These are phyloP conservation scores for Papilionanthe hybrid DNA, from an alignment of 116 monocot genomes.

Conservation along the genomic window DNA sequence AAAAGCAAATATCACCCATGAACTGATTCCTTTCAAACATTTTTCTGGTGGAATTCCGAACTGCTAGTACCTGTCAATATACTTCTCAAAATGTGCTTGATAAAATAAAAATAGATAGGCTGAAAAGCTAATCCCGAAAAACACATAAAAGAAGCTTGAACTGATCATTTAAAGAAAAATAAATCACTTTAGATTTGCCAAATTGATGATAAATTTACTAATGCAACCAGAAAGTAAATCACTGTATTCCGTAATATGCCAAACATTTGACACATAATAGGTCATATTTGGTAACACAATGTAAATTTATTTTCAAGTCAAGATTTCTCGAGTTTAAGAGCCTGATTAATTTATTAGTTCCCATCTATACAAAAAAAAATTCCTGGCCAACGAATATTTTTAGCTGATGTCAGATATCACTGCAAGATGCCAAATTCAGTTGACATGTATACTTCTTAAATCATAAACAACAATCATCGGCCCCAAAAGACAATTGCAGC, in stretches of 20 bases:
- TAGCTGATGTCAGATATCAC: not conserved
- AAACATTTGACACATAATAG: not conserved
- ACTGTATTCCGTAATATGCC: not conserved
- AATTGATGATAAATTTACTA: not conserved
- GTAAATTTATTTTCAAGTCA: not conserved
- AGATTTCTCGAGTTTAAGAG: not conserved
- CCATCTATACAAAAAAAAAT: not conserved
- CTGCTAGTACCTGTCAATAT: not conserved
- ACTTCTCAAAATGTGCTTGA: not conserved
- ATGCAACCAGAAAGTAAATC: not conserved
- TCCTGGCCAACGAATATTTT: not conserved
- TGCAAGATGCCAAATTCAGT: not conserved
- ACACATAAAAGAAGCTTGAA: not conserved
- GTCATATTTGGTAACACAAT: not conserved
- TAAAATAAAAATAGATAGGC: no score
- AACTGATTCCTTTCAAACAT: not conserved
- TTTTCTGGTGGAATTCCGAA: not conserved
- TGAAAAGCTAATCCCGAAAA: not conserved
- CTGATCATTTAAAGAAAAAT: not conserved
- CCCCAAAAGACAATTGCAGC: not conserved
- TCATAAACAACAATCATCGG: not conserved
- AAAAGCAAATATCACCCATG: not conserved
- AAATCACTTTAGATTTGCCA: not conserved
- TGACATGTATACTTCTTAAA: not conserved
- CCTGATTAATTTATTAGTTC: not conserved